phyloP scores from a whole-genome alignment of 2,329 filamentous ascomycete species.

The Fusarium pseudoanthophilum region DNA sequence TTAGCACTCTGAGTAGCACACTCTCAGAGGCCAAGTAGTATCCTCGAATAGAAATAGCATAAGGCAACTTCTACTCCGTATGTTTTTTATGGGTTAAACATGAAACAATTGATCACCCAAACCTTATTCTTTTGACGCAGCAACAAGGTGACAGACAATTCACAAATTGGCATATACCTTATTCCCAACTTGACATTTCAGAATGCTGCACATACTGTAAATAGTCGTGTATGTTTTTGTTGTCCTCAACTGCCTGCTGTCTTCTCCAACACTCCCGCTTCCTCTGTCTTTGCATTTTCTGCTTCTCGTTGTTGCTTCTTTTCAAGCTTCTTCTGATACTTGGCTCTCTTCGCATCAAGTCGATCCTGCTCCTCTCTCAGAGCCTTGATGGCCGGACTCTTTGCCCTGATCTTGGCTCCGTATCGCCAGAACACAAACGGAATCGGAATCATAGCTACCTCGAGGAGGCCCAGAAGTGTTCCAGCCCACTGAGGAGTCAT shows the following conservation, averaged over 20 bases:
- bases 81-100: background rate
- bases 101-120: background rate
- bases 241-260: background rate
- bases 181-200: background rate
- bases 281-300: background rate
- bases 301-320: conserved; percentile 18
- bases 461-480: conserved; percentile 78
- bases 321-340: conserved; percentile 43
- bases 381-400: conserved; percentile 59
- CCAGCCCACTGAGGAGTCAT: conserved; percentile 83
- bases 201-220: background rate
- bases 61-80: background rate
- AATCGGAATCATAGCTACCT: conserved; percentile 80
- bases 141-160: background rate
- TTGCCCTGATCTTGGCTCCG: conserved; percentile 63
- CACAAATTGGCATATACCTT: too few relatives aligned
- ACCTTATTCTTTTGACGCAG: background rate
- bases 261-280: conserved; percentile 19
- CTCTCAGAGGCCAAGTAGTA: background rate
- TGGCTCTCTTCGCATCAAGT: conserved; percentile 47
- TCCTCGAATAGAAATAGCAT: background rate
- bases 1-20: background rate
- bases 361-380: conserved; percentile 58
- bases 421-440: conserved; percentile 81
- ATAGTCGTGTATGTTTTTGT: background rate